Evolutionary conservation across 148 eudicot species (phyloP), one percentile per base, ranked within the genome.

Genomic region (Heliosperma pusillum): DNA sequence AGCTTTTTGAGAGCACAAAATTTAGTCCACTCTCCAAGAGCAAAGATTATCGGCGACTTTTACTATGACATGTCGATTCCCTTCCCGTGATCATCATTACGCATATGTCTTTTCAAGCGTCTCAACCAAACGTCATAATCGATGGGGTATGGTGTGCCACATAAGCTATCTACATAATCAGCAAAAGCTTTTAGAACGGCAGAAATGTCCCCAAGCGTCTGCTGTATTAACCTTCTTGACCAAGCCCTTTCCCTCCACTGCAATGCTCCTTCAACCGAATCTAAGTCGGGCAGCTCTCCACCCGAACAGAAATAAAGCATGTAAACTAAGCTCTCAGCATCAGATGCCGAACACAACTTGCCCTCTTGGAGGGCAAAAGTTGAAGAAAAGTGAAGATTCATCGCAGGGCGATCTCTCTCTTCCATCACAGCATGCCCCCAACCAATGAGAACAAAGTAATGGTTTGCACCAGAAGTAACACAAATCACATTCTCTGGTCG

Each of bases 381-480:
- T 10, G 99, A 95, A 47, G 99, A 95, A 68, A 84, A 92, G 83
- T 90, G 99, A 60, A 95, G 89, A 77, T 90, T 89, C 89, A 95
- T 73, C 21, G 93, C 92, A 2, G 99, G 92, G 20, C 97, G 91
- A 67, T 95, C 99, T 77, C 96, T 83, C 69, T 95, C 99, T 81
- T 92, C 99, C 44, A 95, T 76, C 72, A 95, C 89, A 24, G 96
- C 99, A 75, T 88, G 97, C 29, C 99, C 99, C 97, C 97, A 95
- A 57, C 93, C 93, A 3, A 90, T 82, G 61, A 90, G 79, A 64
- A 95, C 89, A 74, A 84, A 92, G 85, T 89, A 83, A 75, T 88
- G 85, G 70, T 82, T 72, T 11, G 83, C 77, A 63, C 86, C 84
- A 21, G 93, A 84, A 52, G 70, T 80, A 45, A 95, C 86, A 70